Base-by-base conservation (phyloP, 805 yeast species). In the Hanseniaspora occidentalis region DNA sequence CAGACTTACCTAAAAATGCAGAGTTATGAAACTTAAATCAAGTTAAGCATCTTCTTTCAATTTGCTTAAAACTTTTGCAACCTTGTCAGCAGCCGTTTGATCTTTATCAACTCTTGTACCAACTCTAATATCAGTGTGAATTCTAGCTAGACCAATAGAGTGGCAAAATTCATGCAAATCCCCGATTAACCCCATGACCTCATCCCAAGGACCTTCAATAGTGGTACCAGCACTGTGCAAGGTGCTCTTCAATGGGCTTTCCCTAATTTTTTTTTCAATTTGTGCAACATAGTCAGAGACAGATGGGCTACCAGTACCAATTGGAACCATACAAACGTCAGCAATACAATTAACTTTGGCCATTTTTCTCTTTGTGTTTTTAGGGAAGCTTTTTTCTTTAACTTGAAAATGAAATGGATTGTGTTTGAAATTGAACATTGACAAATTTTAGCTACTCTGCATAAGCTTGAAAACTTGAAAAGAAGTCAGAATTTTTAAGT, bases 191-290 rank as follows among this genome's bases (percentile, higher is more conserved):
- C 68, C 73, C 75, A 77, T 79, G 1, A 86, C 95, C 41, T 81
- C 86, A 51, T 77, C 75, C 95, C 95, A 86, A n/a, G 85, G 86
- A 1, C 96, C 96, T 51, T 82, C 75, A 49, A 81, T 77, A 2
- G 95, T 84, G 6, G 95, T 85, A 3, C 96, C 96, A 2, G 96
- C 96, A 49, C 94, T 80, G 60, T 85, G 96, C 44, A 85, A 64
- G 1, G 83, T 75, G 46, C 79, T 75, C 38, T 76, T 67, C 41
- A 85, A 62, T 2, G 73, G 78, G 23, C 82, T 73, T 19, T 67
- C 67, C 43, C 79, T 67, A 20, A 85, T 77, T 40, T 75, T 58
- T 21, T 70, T 63, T 46, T 85, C 89, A 31, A 81, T 76, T 36
- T 71, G 66, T 6, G 94, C 77, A 34, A 85, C 77, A 50, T 84